These are phyloP conservation scores for Blastobotrys mokoenaii DNA, from an alignment of 805 yeast genomes.

Conservation along the genomic window DNA sequence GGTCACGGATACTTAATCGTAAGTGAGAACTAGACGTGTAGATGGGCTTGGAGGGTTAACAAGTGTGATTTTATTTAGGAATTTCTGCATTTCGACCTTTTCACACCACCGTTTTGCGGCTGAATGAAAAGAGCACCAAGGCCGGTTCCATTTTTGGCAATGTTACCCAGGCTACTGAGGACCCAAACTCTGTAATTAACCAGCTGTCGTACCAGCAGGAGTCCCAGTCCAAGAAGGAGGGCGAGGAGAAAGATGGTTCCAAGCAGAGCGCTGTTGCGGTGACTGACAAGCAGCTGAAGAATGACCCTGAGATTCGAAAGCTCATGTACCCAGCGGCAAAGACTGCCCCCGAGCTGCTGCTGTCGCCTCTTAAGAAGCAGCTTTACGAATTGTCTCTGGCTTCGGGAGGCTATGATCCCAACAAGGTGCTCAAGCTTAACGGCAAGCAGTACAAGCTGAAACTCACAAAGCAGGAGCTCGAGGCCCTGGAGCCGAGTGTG, in stretches of 20 bases:
- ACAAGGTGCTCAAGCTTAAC: conserved; percentile 39
- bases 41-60: too few relatives aligned
- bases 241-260: conserved; percentile 1
- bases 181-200: conserved; percentile 9
- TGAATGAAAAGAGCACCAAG: background rate
- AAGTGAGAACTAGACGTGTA: too few relatives aligned
- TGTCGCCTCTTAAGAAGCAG: conserved; percentile 63
- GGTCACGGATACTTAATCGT: too few relatives aligned
- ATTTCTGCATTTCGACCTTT: too few relatives aligned
- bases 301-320: conserved; percentile 32
- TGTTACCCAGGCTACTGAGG: conserved; percentile 13
- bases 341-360: conserved; percentile 44
- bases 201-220: conserved; percentile 8
- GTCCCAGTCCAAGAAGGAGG: background rate
- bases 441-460: conserved; percentile 47
- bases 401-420: conserved; percentile 63
- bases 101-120: background rate
- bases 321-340: conserved; percentile 45
- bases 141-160: conserved; percentile 14
- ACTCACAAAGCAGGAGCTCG: conserved; percentile 58
- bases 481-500: conserved; percentile 80
- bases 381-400: conserved; percentile 48
- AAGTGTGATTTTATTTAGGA: too few relatives aligned
- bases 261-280: background rate
- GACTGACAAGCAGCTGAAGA: conserved; percentile 11